Evolutionary conservation across 805 yeast genomes (phyloP), one percentile per base, ranked within the genome.

Genomic region (Candida argentea): DNA sequence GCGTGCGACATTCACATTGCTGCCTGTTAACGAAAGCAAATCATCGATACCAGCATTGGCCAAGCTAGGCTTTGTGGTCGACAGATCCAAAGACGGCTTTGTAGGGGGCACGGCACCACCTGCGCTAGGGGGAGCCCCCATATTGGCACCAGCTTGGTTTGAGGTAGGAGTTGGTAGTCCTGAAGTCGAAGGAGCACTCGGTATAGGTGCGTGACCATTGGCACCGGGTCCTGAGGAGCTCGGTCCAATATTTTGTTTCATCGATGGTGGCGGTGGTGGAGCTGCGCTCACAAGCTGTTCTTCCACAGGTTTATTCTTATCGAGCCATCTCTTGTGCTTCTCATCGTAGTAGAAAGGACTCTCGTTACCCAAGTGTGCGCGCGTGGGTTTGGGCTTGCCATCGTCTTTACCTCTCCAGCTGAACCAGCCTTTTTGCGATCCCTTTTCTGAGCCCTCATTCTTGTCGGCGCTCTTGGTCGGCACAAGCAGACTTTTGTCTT

Each of bases 311-410:
- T 71, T 73, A 36, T 73, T 70, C 31, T 70, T 72, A 46, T 84
- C 77, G 29, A 91, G 73, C 95, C 96, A 91, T 44, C 95, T 70
- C 48, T 79, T 76, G 46, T 80, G 67, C 34, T 80, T 73, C 42
- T 83, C 89, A 55, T 87, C 95, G 50, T 74, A 91, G 44, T 72
- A 69, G 47, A 91, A 79, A 11, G 70, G 61, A 46, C 66, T 79
- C 34, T 74, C 68, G 32, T 80, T 83, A 8, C 97, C 98, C 29
- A 91, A 57, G 40, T 91, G 85, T 20, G 95, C 97, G 37, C 73
- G 71, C 36, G 76, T 67, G 0, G 86, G 81, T 45, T 82, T 83
- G 22, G 83, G 84, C 29, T 73, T 82, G 26, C 71, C 76, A 16
- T 71, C 68, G 25, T 65, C 66, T 36, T 59, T 63, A 25, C 63